These are phyloP conservation scores for Globisporangium barbulae DNA, from an alignment of 352 stramenopile genomes.

Conservation along the genomic window DNA sequence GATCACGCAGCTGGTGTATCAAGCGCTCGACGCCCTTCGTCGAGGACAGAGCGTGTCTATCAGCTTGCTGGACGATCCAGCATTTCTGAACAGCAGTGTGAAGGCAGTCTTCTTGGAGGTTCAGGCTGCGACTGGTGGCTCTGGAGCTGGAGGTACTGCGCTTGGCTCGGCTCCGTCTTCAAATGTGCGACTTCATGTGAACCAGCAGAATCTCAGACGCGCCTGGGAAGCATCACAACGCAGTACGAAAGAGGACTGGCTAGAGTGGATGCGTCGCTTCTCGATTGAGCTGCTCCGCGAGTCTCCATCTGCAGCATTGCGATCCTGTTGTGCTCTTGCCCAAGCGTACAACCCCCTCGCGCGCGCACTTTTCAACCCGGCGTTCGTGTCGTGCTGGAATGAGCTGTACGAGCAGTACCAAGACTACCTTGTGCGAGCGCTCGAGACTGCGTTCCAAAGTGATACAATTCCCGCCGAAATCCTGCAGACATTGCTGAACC, in stretches of 20 bases:
- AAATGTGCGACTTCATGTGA: conserved; percentile 85
- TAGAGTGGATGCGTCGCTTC: conserved; percentile 97
- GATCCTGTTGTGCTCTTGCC: conserved; percentile 91
- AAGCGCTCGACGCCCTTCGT: conserved; percentile 54
- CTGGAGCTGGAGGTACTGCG: conserved; percentile 21
- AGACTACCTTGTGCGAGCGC: conserved; percentile 88
- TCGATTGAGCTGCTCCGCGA: conserved; percentile 96
- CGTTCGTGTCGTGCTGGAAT: conserved; percentile 99
- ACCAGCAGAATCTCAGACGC: conserved; percentile 90
- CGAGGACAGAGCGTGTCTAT: conserved; percentile 37
- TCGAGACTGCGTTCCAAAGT: conserved; percentile 94
- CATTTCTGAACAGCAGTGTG: conserved; percentile 43
- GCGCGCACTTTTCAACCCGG: conserved; percentile 96
- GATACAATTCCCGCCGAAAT: conserved; percentile 95
- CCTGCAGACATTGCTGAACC: conserved; percentile 94
- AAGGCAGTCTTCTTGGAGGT: conserved; percentile 39
- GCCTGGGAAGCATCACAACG: conserved; percentile 95
- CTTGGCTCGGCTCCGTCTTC: conserved; percentile 36
- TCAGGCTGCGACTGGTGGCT: conserved; percentile 22
- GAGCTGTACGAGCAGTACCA: conserved; percentile 94
- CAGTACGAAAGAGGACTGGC: conserved; percentile 92
- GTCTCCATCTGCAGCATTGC: conserved; percentile 92
- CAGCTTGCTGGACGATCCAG: conserved; percentile 49
- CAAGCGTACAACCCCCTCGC: conserved; percentile 97
- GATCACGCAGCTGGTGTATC: conserved; percentile 47